Percentiles rank a stretch among this genome's conserved stretches.
Conservation (phyloP, 2,329 filamentous ascomycete species). For the Ceratocystis albifundus region DNA sequence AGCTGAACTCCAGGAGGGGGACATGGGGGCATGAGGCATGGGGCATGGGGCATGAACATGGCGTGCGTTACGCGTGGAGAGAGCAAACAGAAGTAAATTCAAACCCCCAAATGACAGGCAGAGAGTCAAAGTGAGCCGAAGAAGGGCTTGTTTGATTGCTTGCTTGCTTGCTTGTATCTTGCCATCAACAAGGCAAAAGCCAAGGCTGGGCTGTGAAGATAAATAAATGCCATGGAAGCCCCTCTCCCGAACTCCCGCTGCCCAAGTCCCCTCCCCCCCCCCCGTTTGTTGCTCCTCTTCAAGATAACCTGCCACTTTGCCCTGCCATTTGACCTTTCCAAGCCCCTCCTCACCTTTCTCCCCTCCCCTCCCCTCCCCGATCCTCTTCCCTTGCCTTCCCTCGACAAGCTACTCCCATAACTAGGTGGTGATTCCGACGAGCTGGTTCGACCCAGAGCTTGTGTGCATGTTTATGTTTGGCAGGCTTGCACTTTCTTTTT, state of each 20-base stretch:
- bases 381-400: background rate
- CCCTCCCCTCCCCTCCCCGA: background rate
- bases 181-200: background rate
- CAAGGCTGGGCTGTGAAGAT: background rate
- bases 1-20: background rate
- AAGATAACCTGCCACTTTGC: background rate
- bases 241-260: background rate
- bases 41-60: background rate
- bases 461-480: background rate
- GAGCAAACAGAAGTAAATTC: no score
- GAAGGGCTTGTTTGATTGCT: background rate
- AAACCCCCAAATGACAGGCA: no score
- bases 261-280: no score
- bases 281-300: background rate
- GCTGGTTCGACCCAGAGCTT: background rate
- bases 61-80: no score
- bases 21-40: no score
- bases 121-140: no score
- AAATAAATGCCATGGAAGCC: constrained; percentile 6
- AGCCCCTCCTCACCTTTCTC: no score
- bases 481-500: constrained; percentile 4
- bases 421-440: no score
- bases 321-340: background rate
- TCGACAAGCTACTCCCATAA: no score
- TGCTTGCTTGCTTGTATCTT: background rate